Percentiles rank a stretch among this genome's conserved stretches.
These are phyloP conservation scores for Populus ilicifolia DNA, from an alignment of 345 rosid species.

Conservation along the genomic window DNA sequence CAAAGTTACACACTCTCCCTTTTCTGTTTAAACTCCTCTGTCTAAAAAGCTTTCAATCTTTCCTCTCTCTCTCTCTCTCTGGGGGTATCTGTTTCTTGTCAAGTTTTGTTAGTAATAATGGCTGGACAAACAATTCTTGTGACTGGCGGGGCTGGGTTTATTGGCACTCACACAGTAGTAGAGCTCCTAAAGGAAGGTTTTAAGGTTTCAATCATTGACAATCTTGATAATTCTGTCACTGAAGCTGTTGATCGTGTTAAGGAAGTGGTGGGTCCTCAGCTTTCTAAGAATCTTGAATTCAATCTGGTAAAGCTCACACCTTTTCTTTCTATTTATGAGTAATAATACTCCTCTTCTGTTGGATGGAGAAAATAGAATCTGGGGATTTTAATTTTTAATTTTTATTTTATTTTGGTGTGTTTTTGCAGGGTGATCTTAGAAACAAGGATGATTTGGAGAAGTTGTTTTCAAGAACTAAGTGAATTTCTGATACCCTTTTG, in stretches of 20 bases:
- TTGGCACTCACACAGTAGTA: conserved; percentile 84
- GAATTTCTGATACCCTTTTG: not conserved
- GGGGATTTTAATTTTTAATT: not conserved
- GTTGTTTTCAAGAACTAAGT: conserved; percentile 58
- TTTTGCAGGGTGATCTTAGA: conserved; percentile 82
- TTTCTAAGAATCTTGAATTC: conserved; percentile 71
- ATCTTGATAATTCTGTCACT: conserved; percentile 71
- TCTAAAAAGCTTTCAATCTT: not conserved
- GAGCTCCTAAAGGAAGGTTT: conserved; percentile 80
- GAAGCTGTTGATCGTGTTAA: conserved; percentile 80
- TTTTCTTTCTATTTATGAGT: not conserved
- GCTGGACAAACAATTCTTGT: conserved; percentile 60
- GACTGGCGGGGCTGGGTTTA: conserved; percentile 97
- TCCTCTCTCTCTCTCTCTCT: not conserved
- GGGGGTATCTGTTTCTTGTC: not conserved
- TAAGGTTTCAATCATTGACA: conserved; percentile 75
- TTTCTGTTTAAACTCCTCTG: too few species aligned
- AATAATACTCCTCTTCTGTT: not conserved
- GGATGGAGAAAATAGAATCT: not conserved
- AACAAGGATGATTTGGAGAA: conserved; percentile 78
- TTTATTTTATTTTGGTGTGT: not conserved
- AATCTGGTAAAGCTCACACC: conserved; percentile 45
- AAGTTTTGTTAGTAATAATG: not conserved
- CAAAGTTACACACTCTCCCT: too few species aligned
- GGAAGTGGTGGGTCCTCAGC: conserved; percentile 71